phyloP scores from a whole-genome alignment of 495 filamentous ascomycete species.

The Astrothelium macrocarpum region DNA sequence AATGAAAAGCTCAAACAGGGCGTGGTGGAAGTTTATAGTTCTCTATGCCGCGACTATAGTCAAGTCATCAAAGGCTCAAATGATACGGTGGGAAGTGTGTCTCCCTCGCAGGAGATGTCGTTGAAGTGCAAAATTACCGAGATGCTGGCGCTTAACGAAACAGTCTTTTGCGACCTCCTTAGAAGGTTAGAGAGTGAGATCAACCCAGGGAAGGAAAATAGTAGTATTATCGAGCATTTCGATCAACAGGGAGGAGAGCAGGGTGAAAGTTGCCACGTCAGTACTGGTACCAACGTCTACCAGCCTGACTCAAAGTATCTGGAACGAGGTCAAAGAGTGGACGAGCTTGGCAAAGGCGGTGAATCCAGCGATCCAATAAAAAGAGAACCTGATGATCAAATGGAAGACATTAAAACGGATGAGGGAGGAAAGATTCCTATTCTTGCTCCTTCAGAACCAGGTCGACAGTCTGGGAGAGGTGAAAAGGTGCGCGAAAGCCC shows the following conservation, averaged over 20 bases:
- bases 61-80: background rate
- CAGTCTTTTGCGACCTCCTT: background rate
- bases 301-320: no score
- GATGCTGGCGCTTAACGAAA: background rate
- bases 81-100: background rate
- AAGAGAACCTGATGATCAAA: no score
- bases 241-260: no score
- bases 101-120: background rate
- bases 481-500: no score
- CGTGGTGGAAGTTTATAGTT: background rate
- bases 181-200: background rate
- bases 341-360: background rate
- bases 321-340: no score
- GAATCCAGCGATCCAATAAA: no score
- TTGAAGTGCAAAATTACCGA: background rate
- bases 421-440: no score
- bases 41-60: background rate
- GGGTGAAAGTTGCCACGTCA: no score
- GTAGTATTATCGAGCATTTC: background rate
- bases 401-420: no score
- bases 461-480: no score
- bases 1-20: constrained; percentile 14
- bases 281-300: no score
- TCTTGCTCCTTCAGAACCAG: no score
- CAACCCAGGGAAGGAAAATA: background rate